Conservation (phyloP, 108 stramenopile genomes). For the Mediolabrus comicus region DNA sequence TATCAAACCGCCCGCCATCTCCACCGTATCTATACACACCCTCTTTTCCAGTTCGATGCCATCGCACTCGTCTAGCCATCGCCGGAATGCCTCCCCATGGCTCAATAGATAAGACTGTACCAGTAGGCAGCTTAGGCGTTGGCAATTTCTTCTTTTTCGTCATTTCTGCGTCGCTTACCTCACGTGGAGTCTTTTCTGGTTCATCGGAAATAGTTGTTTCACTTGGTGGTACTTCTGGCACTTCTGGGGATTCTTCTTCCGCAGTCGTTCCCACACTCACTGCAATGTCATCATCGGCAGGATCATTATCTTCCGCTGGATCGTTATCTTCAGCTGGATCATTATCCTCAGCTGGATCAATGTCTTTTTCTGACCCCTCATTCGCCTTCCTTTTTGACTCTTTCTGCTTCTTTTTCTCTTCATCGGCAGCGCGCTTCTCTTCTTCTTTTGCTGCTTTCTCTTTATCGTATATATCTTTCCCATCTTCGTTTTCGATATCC, state of each 20-base stretch:
- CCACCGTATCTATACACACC: conserved; percentile 87
- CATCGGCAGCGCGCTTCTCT: conserved; percentile 36
- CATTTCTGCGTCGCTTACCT: not conserved
- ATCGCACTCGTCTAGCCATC: conserved; percentile 69
- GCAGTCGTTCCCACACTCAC: conserved; percentile 2
- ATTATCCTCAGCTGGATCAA: conserved; percentile 11
- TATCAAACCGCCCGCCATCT: conserved; percentile 83
- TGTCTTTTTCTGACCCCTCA: conserved; percentile 5
- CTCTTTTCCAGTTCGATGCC: conserved; percentile 82
- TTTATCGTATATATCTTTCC: conserved; percentile 68
- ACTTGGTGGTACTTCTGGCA: not conserved
- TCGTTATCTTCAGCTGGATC: conserved; percentile 44
- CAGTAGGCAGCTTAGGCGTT: conserved; percentile 73
- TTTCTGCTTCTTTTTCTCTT: conserved; percentile 6
- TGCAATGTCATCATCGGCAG: conserved; percentile 1
- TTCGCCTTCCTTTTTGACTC: conserved; percentile 14
- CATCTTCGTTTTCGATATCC: conserved; percentile 60
- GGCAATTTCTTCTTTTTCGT: conserved; percentile 65
- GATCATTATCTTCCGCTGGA: conserved; percentile 9
- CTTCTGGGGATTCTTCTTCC: conserved; percentile 4
- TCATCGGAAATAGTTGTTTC: not conserved
- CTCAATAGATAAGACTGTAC: conserved; percentile 79
- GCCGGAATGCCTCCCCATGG: conserved; percentile 76
- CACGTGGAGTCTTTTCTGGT: not conserved
- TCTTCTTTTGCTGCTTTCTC: conserved; percentile 64